Base-by-base conservation (phyloP, 2,329 filamentous ascomycete genomes). In the Raffaelea albimanens region DNA sequence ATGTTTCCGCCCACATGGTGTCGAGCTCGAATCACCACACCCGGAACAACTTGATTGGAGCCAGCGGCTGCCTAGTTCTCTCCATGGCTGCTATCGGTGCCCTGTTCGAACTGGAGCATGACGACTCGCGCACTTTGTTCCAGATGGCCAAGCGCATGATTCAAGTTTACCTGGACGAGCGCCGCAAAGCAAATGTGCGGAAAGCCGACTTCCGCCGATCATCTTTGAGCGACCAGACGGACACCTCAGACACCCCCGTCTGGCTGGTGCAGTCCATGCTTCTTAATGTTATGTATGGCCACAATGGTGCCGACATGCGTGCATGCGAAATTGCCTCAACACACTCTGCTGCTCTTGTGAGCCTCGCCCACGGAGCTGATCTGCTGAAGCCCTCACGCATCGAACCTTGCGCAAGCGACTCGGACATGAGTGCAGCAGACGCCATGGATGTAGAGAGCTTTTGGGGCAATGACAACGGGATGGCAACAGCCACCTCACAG, bases 221-320 rank as follows among this genome's bases (percentile, higher is more conserved):
- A 13, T 29, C 7, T 7, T 7, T 29, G 25, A 29, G 13, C 34
- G 8, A 10, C 8, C 34, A 8, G 83, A 87, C 50, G 75, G n/a
- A 75, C 44, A 73, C 80, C 16, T 76, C 81, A 36, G 81, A 87
- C 55, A 91, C 90, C 2, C 91, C 91, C 1, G 74, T 96, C 38
- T 97, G 91, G 90, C 75, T 98, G 22, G 89, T 97, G 16, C 93
- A 97, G 65, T 88, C 91, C 0, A 97, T 97, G 91, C 72, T 97
- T 9, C 74, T 98, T 44, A 97, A 95, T 61, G 87, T 97, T 34
- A 86, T 96, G 16, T 97, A 95, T 61, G 91, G 91, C 14, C 87
- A 96, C 63, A 94, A 95, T 56, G 95, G 89, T 61, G 88, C 87
- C 34, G 91, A 97, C 62, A 91, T 94, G 67, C 83, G 82, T 46